phyloP scores from a whole-genome alignment of 2,329 filamentous ascomycete genomes.

The Venturia nashicola region DNA sequence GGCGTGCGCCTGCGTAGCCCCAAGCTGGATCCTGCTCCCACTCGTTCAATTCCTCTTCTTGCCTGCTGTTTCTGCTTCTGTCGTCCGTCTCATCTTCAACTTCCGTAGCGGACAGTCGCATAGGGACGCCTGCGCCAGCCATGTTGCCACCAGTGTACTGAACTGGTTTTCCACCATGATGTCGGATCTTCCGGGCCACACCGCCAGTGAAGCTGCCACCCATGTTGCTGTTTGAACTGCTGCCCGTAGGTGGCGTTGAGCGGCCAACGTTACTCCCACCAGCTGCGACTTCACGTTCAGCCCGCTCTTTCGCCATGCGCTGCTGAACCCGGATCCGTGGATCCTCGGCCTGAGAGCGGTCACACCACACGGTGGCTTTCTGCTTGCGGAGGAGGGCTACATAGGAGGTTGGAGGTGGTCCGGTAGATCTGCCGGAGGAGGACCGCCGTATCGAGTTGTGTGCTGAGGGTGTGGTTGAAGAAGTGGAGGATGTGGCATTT shows the following conservation, averaged over 20 bases:
- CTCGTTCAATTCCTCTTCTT: constrained; percentile 36
- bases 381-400: constrained; percentile 93
- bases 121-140: constrained; percentile 69
- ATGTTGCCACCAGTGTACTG: constrained; percentile 70
- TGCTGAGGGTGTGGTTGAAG: constrained; percentile 33
- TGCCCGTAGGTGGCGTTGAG: constrained; percentile 27
- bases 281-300: constrained; percentile 68
- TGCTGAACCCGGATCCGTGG: constrained; percentile 72
- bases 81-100: constrained; percentile 81
- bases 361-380: constrained; percentile 97
- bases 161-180: constrained; percentile 66
- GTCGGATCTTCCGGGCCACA: constrained; percentile 75
- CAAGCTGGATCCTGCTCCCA: constrained; percentile 10
- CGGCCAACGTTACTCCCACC: constrained; percentile 26
- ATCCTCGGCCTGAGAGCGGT: constrained; percentile 85
- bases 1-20: constrained; percentile 9
- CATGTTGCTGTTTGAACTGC: constrained; percentile 39
- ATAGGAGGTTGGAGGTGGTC: constrained; percentile 56
- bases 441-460: constrained; percentile 45
- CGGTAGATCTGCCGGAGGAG: constrained; percentile 64
- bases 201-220: constrained; percentile 43
- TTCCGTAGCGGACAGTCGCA: constrained; percentile 88
- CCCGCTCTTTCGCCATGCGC: constrained; percentile 74
- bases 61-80: constrained; percentile 28
- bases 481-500: constrained; percentile 60